These are phyloP conservation scores for Alternaria sp. DNA, from an alignment of 2,329 filamentous ascomycete species.

Conservation along the genomic window DNA sequence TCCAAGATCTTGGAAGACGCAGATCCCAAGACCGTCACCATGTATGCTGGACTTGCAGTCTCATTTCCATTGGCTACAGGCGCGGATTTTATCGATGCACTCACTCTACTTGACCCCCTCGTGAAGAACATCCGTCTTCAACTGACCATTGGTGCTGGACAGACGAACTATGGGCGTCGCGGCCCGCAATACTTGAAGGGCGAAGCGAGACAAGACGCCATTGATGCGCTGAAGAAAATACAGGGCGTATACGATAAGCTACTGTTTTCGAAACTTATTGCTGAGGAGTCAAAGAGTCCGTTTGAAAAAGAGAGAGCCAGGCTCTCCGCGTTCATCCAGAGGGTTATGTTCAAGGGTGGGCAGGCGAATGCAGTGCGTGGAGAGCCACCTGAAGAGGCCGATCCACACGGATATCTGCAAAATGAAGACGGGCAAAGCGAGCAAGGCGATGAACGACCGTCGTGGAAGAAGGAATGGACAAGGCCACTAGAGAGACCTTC, in stretches of 20 bases:
- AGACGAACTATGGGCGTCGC: not conserved
- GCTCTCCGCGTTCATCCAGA: conserved; percentile 34
- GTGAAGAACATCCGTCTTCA: conserved; percentile 38
- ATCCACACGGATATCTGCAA: conserved; percentile 17
- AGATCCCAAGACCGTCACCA: conserved; percentile 36
- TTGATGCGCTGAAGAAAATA: conserved; percentile 33
- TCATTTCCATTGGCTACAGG: conserved; percentile 38
- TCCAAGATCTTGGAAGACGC: conserved; percentile 32
- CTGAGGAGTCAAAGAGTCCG: conserved; percentile 34
- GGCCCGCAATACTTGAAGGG: conserved; percentile 24
- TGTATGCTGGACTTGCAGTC: conserved; percentile 40
- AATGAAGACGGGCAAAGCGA: not conserved
- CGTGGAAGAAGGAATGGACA: conserved; percentile 23
- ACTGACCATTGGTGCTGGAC: conserved; percentile 32
- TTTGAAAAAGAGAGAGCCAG: conserved; percentile 36
- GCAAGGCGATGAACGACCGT: not conserved
- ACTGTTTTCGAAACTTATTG: conserved; percentile 37
- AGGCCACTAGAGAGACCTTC: conserved; percentile 17
- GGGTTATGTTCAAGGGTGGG: conserved; percentile 21
- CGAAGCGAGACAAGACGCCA: conserved; percentile 31
- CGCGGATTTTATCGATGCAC: conserved; percentile 36
- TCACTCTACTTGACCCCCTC: conserved; percentile 34
- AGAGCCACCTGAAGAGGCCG: conserved; percentile 11
- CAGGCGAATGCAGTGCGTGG: not conserved
- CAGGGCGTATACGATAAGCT: conserved; percentile 41